These are phyloP conservation scores for Dianthus caryophyllus DNA, from an alignment of 148 eudicot species.

Conservation along the genomic window DNA sequence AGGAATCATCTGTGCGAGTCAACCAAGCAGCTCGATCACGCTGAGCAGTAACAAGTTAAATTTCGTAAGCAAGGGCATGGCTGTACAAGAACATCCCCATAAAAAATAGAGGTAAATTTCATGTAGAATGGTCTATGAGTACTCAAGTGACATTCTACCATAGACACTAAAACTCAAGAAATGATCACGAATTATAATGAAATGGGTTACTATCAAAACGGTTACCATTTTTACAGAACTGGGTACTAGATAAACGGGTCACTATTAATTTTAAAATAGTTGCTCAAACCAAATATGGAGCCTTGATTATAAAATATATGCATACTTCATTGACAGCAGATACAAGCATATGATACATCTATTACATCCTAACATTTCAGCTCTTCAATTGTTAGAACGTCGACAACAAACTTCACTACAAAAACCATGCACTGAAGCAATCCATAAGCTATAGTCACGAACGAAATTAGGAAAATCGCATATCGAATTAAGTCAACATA, in stretches of 20 bases:
- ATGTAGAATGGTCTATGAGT: too few species aligned
- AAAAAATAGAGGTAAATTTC: background rate
- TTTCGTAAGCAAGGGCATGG: background rate
- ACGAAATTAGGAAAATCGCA: background rate
- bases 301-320: background rate
- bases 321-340: background rate
- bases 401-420: too few species aligned
- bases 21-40: constrained; percentile 99
- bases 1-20: constrained; percentile 58
- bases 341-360: background rate
- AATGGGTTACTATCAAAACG: too few species aligned
- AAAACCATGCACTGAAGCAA: background rate
- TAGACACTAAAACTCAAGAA: too few species aligned
- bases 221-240: too few species aligned
- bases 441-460: background rate
- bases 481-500: background rate
- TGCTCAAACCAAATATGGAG: too few species aligned
- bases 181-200: too few species aligned
- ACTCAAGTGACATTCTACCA: too few species aligned
- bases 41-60: constrained; percentile 29
- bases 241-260: too few species aligned
- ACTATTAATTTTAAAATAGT: too few species aligned
- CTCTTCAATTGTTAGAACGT: background rate
- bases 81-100: background rate
- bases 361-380: background rate